Evolutionary conservation across 2,329 filamentous ascomycete species (phyloP).

Genomic region (Sporothrix inflata): DNA sequence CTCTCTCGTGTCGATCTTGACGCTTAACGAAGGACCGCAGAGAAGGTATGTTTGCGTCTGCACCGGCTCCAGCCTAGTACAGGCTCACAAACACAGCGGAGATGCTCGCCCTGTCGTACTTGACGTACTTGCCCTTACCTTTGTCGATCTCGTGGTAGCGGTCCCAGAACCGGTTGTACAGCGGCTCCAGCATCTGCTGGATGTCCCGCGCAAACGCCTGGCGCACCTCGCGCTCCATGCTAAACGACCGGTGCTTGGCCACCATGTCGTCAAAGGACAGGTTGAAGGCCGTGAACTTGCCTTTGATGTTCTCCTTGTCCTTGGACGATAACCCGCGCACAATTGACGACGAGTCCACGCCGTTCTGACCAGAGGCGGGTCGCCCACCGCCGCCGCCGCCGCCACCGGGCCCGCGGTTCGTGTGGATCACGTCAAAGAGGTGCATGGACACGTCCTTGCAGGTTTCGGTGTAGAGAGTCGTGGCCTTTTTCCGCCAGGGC

Average conservation of each 20-base stretch:
- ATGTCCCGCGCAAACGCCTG: constrained; percentile 80
- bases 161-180: constrained; percentile 96
- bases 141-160: constrained; percentile 97
- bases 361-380: constrained; percentile 70
- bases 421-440: constrained; percentile 90
- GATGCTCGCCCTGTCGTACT: constrained; percentile 88
- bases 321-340: constrained; percentile 83
- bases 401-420: constrained; percentile 61
- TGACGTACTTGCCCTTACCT: constrained; percentile 96
- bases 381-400: constrained; percentile 45
- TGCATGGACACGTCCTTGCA: constrained; percentile 87
- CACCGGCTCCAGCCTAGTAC: constrained; percentile 45
- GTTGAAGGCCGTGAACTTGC: constrained; percentile 94
- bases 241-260: constrained; percentile 75
- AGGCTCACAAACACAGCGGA: constrained; percentile 65
- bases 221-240: constrained; percentile 90
- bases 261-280: constrained; percentile 87
- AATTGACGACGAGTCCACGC: constrained; percentile 76
- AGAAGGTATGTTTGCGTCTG: too few species aligned
- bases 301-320: constrained; percentile 94
- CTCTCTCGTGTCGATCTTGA: too few species aligned
- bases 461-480: constrained; percentile 77
- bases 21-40: too few species aligned
- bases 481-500: constrained; percentile 84
- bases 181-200: constrained; percentile 86